Base-by-base conservation (phyloP, 2,329 filamentous ascomycete genomes). In the Xylaria sp. region DNA sequence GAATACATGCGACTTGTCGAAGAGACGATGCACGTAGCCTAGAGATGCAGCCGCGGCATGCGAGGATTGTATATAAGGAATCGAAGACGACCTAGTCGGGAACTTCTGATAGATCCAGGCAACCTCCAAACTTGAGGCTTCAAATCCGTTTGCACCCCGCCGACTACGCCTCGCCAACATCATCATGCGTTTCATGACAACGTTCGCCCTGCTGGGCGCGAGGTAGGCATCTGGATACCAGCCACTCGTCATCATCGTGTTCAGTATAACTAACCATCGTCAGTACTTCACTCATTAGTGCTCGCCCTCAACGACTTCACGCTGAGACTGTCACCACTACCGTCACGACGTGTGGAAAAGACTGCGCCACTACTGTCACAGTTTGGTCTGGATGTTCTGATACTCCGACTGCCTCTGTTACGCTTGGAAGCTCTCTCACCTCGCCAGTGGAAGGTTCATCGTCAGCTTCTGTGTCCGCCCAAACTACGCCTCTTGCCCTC, bases 351-450 rank as follows among this genome's bases (percentile, higher is more conserved):
- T 72, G 69, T 54, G 69, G 63, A 9, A 19, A n/a, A 39, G 60
- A 58, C 18, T 72, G 70, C 54, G 68, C 65, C 2, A 68, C 69
- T 2, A 71, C 68, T 8, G 65, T 69, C 11, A 72, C 71, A 13
- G 63, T 71, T 11, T 66, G 59, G 55, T 57, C 61, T 9, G 65
- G 61, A 48, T 73, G 71, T 44, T 65, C 67, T 44, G 58, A 53
- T 42, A 61, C 54, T 39, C 62, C 59, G 5, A 65, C 60, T 42
- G 19, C 65, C 9, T 62, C 65, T 16, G 47, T 63, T 5, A 55
- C 61, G 9, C 37, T 57, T 13, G 64, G 59, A 44, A 63, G 55
- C 37, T 68, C 67, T 7, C 52, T 61, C 11, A 67, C 61, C 8
- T 59, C 61, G 37, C 16, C 54, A 44, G 54, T 44, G 47, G 53